Evolutionary conservation across 2,329 filamentous ascomycete species (phyloP).

Genomic region (Didymella glomerata): DNA sequence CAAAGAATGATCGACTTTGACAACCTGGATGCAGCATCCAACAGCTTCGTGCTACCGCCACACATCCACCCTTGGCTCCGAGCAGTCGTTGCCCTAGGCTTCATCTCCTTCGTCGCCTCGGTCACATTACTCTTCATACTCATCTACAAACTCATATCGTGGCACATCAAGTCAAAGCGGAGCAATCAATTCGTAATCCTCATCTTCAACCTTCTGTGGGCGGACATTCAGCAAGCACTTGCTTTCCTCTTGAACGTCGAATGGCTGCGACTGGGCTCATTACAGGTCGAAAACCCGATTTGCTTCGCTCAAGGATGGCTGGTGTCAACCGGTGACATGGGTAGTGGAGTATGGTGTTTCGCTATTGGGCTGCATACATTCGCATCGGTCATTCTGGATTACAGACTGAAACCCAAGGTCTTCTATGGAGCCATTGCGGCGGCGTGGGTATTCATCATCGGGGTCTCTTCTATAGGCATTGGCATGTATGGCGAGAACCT

Average conservation of each 20-base stretch:
- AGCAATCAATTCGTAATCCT: constrained; percentile 65
- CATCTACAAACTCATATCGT: constrained; percentile 56
- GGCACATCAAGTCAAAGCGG: constrained; percentile 47
- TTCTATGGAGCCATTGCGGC: constrained; percentile 61
- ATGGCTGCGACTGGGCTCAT: constrained; percentile 64
- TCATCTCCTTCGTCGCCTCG: constrained; percentile 59
- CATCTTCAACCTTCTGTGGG: not conserved
- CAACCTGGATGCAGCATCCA: constrained; percentile 38
- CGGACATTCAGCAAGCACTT: constrained; percentile 58
- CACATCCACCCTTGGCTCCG: constrained; percentile 54
- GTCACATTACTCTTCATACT: constrained; percentile 55
- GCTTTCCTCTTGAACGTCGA: constrained; percentile 70
- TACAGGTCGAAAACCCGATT: constrained; percentile 62
- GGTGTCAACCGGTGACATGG: constrained; percentile 71
- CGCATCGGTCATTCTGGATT: constrained; percentile 66
- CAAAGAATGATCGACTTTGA: constrained; percentile 33
- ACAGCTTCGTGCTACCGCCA: constrained; percentile 45
- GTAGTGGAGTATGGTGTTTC: constrained; percentile 72
- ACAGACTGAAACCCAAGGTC: constrained; percentile 58
- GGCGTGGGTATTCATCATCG: constrained; percentile 68
- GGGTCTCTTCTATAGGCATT: constrained; percentile 63
- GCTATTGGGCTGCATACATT: constrained; percentile 73
- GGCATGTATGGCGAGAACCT: constrained; percentile 56
- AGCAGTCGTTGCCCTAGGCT: constrained; percentile 57
- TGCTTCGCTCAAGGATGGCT: constrained; percentile 76